Conservation (phyloP, 176 grass and related monocot species). For the Zoysia pacifica region DNA sequence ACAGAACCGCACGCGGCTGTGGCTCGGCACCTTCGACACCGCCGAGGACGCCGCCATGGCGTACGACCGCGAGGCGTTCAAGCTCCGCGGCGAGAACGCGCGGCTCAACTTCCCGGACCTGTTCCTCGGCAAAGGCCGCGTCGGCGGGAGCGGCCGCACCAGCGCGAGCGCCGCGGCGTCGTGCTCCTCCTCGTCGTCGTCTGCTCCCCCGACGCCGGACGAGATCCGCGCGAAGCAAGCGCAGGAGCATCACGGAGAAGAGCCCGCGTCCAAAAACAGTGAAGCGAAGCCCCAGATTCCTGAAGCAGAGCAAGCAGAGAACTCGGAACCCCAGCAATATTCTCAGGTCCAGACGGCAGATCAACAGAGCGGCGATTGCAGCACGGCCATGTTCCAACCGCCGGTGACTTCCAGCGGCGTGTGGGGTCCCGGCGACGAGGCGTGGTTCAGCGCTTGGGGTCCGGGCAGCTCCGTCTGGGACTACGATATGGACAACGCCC, state of each 20-base stretch:
- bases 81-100: slow-evolving; percentile 85
- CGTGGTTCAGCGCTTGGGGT: slow-evolving; percentile 92
- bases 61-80: slow-evolving; percentile 90
- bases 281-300: slow-evolving; percentile 29
- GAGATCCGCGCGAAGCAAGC: slow-evolving; percentile 27
- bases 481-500: slow-evolving; percentile 81
- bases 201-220: slow-evolving; percentile 47
- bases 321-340: slow-evolving; percentile 23
- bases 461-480: slow-evolving; percentile 92
- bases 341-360: slow-evolving; percentile 17
- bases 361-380: slow-evolving; percentile 11
- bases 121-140: slow-evolving; percentile 66
- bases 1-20: slow-evolving; percentile 78
- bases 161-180: slow-evolving; percentile 49
- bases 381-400: slow-evolving; percentile 19
- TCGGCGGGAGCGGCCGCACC: slow-evolving; percentile 49
- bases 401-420: slow-evolving; percentile 41
- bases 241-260: slow-evolving; percentile 19
- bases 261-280: neutral
- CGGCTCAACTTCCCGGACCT: slow-evolving; percentile 91
- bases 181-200: slow-evolving; percentile 49
- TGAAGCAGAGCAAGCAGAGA: slow-evolving; percentile 33
- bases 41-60: slow-evolving; percentile 98
- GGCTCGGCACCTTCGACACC: slow-evolving; percentile 98
- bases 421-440: slow-evolving; percentile 78